Conservation (phyloP, 2,329 filamentous ascomycete species). For the Chalaropsis ovoidea region DNA sequence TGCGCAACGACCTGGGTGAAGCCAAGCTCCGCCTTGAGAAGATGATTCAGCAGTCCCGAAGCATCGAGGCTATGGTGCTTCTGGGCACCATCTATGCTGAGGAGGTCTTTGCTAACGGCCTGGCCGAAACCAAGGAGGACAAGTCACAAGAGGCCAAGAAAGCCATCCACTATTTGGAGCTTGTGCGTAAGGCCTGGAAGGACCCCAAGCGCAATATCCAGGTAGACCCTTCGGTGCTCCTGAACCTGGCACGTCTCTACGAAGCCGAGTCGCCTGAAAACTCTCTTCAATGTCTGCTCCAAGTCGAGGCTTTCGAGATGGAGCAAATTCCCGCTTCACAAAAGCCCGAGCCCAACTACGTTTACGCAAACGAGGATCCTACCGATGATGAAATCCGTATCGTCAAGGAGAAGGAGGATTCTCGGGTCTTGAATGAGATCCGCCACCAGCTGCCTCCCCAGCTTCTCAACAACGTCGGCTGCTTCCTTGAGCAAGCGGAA, state of each 20-base stretch:
- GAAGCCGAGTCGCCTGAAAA: slow-evolving; percentile 79
- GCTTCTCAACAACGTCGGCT: slow-evolving; percentile 92
- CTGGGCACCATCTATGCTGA: slow-evolving; percentile 88
- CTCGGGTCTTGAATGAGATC: slow-evolving; percentile 49
- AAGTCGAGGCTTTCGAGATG: slow-evolving; percentile 83
- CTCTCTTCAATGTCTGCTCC: slow-evolving; percentile 79
- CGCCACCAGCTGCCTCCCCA: slow-evolving; percentile 78
- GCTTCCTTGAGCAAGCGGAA: slow-evolving; percentile 84
- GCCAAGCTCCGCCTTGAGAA: slow-evolving; percentile 92
- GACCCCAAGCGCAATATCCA: slow-evolving; percentile 75
- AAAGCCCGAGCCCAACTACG: slow-evolving; percentile 32
- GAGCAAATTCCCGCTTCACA: slow-evolving; percentile 55
- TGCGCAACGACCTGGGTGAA: slow-evolving; percentile 75
- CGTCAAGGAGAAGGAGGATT: slow-evolving; percentile 40
- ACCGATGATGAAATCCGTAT: slow-evolving; percentile 14
- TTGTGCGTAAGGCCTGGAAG: slow-evolving; percentile 80
- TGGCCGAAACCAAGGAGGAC: slow-evolving; percentile 66
- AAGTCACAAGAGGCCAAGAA: slow-evolving; percentile 78
- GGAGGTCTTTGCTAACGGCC: slow-evolving; percentile 75
- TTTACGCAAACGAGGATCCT: slow-evolving; percentile 1
- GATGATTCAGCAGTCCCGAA: slow-evolving; percentile 76
- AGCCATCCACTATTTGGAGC: slow-evolving; percentile 73
- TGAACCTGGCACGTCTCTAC: slow-evolving; percentile 86
- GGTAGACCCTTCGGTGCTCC: slow-evolving; percentile 74
- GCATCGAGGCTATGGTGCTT: slow-evolving; percentile 80